Evolutionary conservation across 2,329 filamentous ascomycete species (phyloP).

Genomic region (Aspergillus neotritici): DNA sequence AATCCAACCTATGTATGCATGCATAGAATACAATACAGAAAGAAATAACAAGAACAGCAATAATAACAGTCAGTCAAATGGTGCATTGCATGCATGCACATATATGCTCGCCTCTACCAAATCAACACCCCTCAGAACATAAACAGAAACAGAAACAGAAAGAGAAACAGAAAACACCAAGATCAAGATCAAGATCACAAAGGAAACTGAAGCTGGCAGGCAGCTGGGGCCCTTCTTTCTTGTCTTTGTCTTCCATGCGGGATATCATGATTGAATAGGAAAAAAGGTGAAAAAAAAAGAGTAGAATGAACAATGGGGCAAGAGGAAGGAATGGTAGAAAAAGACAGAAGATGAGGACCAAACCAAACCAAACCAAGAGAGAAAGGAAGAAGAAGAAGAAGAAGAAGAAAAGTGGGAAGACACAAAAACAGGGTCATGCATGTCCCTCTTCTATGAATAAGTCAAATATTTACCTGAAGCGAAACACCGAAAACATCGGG

Average conservation of each 20-base stretch:
- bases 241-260: background rate
- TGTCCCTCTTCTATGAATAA: too few species aligned
- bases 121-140: too few species aligned
- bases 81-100: too few species aligned
- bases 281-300: background rate
- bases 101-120: too few species aligned
- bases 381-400: constrained; percentile 1
- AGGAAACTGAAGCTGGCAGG: too few species aligned
- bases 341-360: constrained; percentile 16
- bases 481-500: too few species aligned
- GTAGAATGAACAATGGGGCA: background rate
- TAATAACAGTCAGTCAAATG: constrained; percentile 7
- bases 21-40: constrained; percentile 14
- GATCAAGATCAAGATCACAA: too few species aligned
- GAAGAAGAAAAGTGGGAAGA: background rate
- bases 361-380: constrained; percentile 21
- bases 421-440: too few species aligned
- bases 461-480: too few species aligned
- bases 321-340: background rate
- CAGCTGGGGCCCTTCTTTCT: too few species aligned
- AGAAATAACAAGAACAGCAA: constrained; percentile 1
- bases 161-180: too few species aligned
- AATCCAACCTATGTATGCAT: background rate
- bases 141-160: too few species aligned
- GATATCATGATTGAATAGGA: constrained; percentile 8